A percentile compares a stretch with the other conserved stretches of the same genome.
These are phyloP conservation scores for Leccinum subrobustum DNA, from an alignment of 1,284 basidiomycete genomes.

Conservation along the genomic window DNA sequence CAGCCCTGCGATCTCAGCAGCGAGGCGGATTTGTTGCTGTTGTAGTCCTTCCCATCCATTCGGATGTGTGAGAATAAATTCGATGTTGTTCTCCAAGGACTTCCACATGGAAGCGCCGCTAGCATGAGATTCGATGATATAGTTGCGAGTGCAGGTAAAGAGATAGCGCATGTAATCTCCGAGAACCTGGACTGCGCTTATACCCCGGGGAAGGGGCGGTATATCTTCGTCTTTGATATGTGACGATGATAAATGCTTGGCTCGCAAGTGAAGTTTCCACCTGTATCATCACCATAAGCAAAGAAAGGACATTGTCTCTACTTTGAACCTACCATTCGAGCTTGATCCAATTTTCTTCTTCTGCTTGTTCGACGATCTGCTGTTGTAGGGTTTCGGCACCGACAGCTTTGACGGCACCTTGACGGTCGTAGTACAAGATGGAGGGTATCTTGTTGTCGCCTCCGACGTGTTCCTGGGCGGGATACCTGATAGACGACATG, in stretches of 20 bases:
- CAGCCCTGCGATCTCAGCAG: slow-evolving; percentile 34
- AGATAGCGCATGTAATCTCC: slow-evolving; percentile 54
- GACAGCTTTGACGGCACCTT: slow-evolving; percentile 42
- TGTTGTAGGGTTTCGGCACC: slow-evolving; percentile 49
- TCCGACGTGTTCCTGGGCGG: slow-evolving; percentile 39
- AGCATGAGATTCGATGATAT: slow-evolving; percentile 47
- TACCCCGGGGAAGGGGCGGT: slow-evolving; percentile 45
- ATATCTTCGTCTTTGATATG: slow-evolving; percentile 32
- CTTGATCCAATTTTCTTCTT: slow-evolving; percentile 44
- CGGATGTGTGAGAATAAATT: slow-evolving; percentile 42
- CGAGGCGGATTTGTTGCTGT: slow-evolving; percentile 37
- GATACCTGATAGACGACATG: slow-evolving; percentile 33
- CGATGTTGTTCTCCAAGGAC: slow-evolving; percentile 33
- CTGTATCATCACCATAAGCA: slow-evolving; percentile 29
- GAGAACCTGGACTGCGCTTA: slow-evolving; percentile 45
- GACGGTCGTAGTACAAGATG: slow-evolving; percentile 49
- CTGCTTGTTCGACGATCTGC: slow-evolving; percentile 39
- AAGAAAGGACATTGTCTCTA: neutral
- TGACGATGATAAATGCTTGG: slow-evolving; percentile 30
- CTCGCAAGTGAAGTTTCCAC: slow-evolving; percentile 58
- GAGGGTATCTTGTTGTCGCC: slow-evolving; percentile 55
- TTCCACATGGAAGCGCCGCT: slow-evolving; percentile 40
- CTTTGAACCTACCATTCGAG: slow-evolving; percentile 45
- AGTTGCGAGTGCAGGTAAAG: slow-evolving; percentile 42
- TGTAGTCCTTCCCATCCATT: slow-evolving; percentile 46